These are phyloP conservation scores for Aspergillus hiratsukae DNA, from an alignment of 2,329 filamentous ascomycete genomes.

Conservation along the genomic window DNA sequence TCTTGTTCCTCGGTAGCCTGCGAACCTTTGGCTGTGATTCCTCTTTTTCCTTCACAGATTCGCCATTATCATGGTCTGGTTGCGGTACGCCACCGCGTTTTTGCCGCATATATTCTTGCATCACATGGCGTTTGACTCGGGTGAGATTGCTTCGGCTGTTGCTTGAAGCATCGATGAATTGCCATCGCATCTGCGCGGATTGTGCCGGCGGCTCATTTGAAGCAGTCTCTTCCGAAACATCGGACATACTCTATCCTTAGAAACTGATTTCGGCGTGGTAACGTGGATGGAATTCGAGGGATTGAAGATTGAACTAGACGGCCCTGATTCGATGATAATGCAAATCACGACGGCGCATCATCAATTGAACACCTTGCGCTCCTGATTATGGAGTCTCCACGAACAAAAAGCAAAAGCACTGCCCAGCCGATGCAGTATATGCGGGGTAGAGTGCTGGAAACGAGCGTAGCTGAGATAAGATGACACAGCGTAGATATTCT, in stretches of 20 bases:
- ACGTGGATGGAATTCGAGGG: background rate
- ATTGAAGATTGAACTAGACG: background rate
- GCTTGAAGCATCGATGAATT: slow-evolving; percentile 39
- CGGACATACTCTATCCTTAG: slow-evolving; percentile 12
- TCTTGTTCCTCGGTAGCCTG: slow-evolving; percentile 6
- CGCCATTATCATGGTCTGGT: background rate
- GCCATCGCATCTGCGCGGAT: slow-evolving; percentile 26
- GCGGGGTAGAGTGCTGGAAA: background rate
- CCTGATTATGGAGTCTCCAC: background rate
- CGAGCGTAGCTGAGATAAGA: background rate
- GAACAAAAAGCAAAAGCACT: background rate
- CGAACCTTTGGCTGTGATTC: slow-evolving; percentile 8
- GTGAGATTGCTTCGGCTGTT: slow-evolving; percentile 34
- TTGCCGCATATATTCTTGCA: slow-evolving; percentile 41
- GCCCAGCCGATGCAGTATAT: background rate
- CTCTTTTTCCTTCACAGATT: slow-evolving; percentile 5
- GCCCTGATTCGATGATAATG: background rate
- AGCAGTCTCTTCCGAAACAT: slow-evolving; percentile 2
- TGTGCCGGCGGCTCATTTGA: slow-evolving; percentile 5
- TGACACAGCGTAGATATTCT: background rate
- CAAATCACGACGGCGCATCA: background rate
- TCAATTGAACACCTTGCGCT: background rate
- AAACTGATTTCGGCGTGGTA: background rate
- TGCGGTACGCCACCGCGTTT: slow-evolving; percentile 23
- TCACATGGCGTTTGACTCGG: slow-evolving; percentile 41